Evolutionary conservation across 345 rosid species (phyloP), one percentile per base, ranked within the genome.

Genomic region (Raphanus raphanistrum): DNA sequence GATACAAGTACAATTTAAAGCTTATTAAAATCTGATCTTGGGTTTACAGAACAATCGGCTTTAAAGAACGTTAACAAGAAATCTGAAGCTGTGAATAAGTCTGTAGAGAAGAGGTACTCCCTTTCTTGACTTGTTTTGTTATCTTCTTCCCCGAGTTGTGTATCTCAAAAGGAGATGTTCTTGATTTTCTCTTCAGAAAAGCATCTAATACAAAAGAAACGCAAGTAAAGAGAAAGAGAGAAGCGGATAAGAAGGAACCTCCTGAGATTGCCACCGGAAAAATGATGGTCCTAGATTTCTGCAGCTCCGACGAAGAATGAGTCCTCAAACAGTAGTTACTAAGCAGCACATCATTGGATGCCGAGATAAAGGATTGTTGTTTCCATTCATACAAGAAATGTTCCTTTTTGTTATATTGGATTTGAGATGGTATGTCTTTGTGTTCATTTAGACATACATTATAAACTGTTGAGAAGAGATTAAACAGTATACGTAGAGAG

Each of bases 241-340:
- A 66, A 60, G 83, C 80, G 2, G 78, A 70, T 25, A 60, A 15
- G 29, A 67, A 0, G 52, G 69, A 36, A 61, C 27, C 70, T 27
- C 52, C 70, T 3, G 66, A 60, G 27, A 70, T 21, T 70, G 72
- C 71, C 45, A 7, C 78, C 68, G 32, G 88, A 76, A 89, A 85
- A 80, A 83, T 86, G 92, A 92, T 94, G 77, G 90, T 88, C 78
- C 67, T 92, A 17, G 88, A 90, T 52, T 67, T 84, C 45, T 77
- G 83, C 82, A 86, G 86, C 82, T 94, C 95, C 4, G 97, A 90
- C 28, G 94, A 91, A 59, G 97, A 90, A 82, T 75, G 32, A 79
- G 67, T 69, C 35, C 33, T 12, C 48, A 41, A 33, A 33, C 8
- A 33, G 8, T 33, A 33, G 8, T 33, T 5, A 33, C 7, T 5